Conservation (phyloP, 345 rosid species). For the Barbarea vulgaris region DNA sequence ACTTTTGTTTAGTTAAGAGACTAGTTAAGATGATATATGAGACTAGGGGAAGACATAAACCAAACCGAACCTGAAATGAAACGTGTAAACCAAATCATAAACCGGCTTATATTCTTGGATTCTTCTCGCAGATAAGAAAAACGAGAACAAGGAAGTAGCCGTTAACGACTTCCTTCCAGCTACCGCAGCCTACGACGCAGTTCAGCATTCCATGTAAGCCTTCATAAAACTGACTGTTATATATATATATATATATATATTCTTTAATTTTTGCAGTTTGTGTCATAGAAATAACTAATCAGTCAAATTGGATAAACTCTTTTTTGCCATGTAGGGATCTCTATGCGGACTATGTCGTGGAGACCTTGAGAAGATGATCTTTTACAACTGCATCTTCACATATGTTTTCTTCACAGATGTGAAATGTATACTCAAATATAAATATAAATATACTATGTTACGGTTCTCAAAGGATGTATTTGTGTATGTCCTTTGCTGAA, state of each 20-base stretch:
- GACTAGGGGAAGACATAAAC: not conserved
- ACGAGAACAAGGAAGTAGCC: conserved; percentile 99
- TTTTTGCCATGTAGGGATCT: conserved; percentile 66
- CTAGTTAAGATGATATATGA: not conserved
- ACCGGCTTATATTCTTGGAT: conserved; percentile 28
- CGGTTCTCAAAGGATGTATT: conserved; percentile 23
- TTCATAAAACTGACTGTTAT: not conserved
- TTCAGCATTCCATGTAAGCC: conserved; percentile 89
- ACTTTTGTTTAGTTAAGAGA: no score
- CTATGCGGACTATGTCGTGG: conserved; percentile 80
- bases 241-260: not conserved
- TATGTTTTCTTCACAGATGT: conserved; percentile 23
- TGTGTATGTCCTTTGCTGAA: conserved; percentile 35
- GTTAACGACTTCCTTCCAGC: conserved; percentile 93
- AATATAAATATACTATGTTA: conserved; percentile 17
- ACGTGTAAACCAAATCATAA: not conserved
- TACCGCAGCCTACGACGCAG: conserved; percentile 69
- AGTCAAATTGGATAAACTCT: not conserved
- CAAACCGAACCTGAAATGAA: not conserved
- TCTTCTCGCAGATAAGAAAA: conserved; percentile 76
- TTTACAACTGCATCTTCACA: conserved; percentile 13
- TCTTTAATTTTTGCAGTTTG: no score
- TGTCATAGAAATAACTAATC: not conserved
- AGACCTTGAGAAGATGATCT: conserved; percentile 68
- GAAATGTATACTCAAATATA: conserved; percentile 14